Evolutionary conservation across 768 basidiomycete species (phyloP).

Genomic region (Rubroboletus pulcherrimus): DNA sequence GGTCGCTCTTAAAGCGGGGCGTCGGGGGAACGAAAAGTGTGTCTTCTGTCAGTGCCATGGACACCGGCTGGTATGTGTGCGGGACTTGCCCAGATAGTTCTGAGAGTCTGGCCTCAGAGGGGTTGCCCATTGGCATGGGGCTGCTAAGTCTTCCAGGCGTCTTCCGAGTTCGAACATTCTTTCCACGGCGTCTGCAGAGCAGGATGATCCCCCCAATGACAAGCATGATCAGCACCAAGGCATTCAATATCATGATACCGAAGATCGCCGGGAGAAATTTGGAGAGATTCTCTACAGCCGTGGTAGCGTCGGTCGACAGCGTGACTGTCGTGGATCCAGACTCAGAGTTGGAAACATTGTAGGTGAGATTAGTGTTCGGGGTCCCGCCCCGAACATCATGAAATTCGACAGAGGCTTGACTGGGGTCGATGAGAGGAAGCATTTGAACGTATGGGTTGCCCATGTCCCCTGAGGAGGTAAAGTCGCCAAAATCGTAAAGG

Average conservation of each 20-base stretch:
- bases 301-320: constrained; percentile 54
- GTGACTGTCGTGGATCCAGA: constrained; percentile 47
- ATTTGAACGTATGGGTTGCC: constrained; percentile 78
- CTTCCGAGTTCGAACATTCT: constrained; percentile 34
- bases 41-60: constrained; percentile 44
- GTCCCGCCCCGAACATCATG: constrained; percentile 61
- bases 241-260: constrained; percentile 74
- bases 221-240: constrained; percentile 60
- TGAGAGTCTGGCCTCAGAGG: constrained; percentile 26
- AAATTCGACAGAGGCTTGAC: constrained; percentile 69
- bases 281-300: constrained; percentile 59
- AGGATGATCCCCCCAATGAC: constrained; percentile 49
- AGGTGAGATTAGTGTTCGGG: constrained; percentile 65
- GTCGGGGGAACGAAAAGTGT: constrained; percentile 53
- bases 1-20: constrained; percentile 49
- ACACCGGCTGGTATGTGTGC: constrained; percentile 71
- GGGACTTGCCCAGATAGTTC: constrained; percentile 37
- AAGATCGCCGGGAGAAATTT: constrained; percentile 70
- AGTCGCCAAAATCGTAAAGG: constrained; percentile 84
- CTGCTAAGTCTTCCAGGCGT: constrained; percentile 46
- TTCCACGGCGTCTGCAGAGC: constrained; percentile 48
- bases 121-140: constrained; percentile 54
- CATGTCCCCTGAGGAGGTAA: constrained; percentile 56
- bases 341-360: constrained; percentile 43
- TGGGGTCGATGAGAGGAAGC: constrained; percentile 63